Evolutionary conservation across 2,329 filamentous ascomycete species (phyloP).

Genomic region (Aureobasidium melanogenum): DNA sequence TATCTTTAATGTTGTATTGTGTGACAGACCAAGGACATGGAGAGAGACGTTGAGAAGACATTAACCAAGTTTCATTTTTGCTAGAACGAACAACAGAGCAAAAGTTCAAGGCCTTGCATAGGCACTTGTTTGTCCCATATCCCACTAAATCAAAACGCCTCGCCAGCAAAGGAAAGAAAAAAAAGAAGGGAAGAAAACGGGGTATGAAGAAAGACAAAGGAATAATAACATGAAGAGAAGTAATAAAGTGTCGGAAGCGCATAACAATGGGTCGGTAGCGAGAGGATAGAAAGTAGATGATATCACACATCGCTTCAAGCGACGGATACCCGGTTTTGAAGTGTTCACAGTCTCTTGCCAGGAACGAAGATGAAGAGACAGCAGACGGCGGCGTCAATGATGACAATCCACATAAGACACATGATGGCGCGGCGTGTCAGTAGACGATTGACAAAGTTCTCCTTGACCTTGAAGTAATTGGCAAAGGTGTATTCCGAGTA

Average conservation of each 20-base stretch:
- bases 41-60: neutral
- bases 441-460: constrained; percentile 82
- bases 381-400: constrained; percentile 74
- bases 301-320: neutral
- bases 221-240: neutral
- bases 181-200: neutral
- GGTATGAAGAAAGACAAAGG: neutral
- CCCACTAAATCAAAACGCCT: neutral
- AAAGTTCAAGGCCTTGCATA: neutral
- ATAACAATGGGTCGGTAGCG: neutral
- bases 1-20: no score
- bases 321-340: neutral
- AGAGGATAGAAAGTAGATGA: neutral
- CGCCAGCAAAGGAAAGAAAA: neutral
- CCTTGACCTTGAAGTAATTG: constrained; percentile 77
- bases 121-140: neutral
- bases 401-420: constrained; percentile 64
- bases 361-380: constrained; percentile 92
- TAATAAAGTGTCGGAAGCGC: neutral
- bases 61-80: neutral
- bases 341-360: constrained; percentile 61
- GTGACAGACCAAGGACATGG: no score
- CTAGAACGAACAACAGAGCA: neutral
- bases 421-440: constrained; percentile 76
- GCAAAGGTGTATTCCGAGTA: constrained; percentile 96